These are phyloP conservation scores for Paracoccidioides brasiliensis DNA, from an alignment of 2,329 filamentous ascomycete species.

Conservation along the genomic window DNA sequence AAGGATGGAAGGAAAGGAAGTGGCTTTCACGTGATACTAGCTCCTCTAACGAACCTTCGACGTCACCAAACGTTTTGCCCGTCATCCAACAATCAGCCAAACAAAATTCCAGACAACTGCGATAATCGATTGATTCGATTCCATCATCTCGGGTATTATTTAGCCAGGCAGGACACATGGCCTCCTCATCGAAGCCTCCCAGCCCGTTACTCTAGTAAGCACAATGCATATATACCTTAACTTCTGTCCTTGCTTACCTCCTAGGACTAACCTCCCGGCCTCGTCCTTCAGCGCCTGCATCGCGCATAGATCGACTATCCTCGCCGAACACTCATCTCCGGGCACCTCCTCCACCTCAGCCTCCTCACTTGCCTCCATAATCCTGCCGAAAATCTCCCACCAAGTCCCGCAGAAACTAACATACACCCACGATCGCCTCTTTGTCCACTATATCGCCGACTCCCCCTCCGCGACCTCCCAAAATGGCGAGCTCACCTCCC, in stretches of 20 bases:
- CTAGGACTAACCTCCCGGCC: slow-evolving; percentile 2
- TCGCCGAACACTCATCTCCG: slow-evolving; percentile 81
- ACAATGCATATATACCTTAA: neutral
- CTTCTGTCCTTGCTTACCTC: neutral
- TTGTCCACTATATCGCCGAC: slow-evolving; percentile 92
- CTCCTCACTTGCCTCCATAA: slow-evolving; percentile 77
- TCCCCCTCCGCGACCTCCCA: slow-evolving; percentile 51
- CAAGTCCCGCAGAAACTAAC: slow-evolving; percentile 71
- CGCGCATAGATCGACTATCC: slow-evolving; percentile 82
- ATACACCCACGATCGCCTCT: slow-evolving; percentile 80
- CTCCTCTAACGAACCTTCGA: no score
- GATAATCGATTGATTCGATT: neutral
- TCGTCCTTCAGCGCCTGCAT: slow-evolving; percentile 62
- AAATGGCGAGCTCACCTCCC: slow-evolving; percentile 39
- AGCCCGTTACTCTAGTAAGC: slow-evolving; percentile 63
- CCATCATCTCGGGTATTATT: neutral
- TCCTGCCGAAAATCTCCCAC: slow-evolving; percentile 91
- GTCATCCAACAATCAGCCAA: neutral
- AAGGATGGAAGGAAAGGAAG: no score
- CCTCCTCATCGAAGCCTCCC: slow-evolving; percentile 54
- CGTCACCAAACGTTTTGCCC: no score
- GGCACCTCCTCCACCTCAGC: slow-evolving; percentile 72
- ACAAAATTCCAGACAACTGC: neutral
- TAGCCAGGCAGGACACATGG: slow-evolving; percentile 38
- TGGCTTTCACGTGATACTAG: no score